Evolutionary conservation across 129 eudicot genomes (phyloP).

Genomic region (Saussurea involucrata): DNA sequence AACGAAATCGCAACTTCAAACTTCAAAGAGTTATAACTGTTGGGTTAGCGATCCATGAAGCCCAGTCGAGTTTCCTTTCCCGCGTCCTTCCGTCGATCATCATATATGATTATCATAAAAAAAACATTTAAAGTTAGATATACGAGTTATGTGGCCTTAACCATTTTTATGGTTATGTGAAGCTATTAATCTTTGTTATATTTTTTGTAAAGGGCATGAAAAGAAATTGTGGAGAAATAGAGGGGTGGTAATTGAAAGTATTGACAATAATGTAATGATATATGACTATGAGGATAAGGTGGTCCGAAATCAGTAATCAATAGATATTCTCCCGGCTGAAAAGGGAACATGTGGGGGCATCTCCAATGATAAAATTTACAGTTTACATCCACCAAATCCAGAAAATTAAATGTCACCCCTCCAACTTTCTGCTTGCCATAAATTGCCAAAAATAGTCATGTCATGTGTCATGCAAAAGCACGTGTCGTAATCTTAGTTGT

Average conservation of each 20-base stretch:
- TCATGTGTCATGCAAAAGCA: neutral
- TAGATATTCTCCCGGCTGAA: constrained; percentile 13
- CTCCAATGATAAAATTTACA: constrained; percentile 12
- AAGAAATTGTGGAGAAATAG: neutral
- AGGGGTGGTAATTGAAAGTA: neutral
- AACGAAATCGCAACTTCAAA: too few species aligned
- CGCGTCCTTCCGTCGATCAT: too few species aligned
- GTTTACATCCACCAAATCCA: constrained; percentile 25
- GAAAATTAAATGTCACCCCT: constrained; percentile 24
- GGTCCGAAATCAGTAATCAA: neutral
- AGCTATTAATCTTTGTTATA: neutral
- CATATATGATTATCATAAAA: too few species aligned
- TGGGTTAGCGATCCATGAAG: too few species aligned
- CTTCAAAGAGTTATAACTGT: too few species aligned
- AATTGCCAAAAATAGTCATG: neutral
- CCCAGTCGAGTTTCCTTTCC: too few species aligned
- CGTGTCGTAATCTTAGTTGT: neutral
- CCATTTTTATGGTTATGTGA: neutral
- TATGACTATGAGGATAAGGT: neutral
- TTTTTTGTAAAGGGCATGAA: neutral
- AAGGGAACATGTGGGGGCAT: constrained; percentile 21
- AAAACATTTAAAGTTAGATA: too few species aligned
- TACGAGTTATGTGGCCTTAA: too few species aligned
- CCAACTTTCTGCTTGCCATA: constrained; percentile 16
- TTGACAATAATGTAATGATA: neutral